phyloP scores from a whole-genome alignment of 2,329 filamentous ascomycete species.

The Cladosporium velox region DNA sequence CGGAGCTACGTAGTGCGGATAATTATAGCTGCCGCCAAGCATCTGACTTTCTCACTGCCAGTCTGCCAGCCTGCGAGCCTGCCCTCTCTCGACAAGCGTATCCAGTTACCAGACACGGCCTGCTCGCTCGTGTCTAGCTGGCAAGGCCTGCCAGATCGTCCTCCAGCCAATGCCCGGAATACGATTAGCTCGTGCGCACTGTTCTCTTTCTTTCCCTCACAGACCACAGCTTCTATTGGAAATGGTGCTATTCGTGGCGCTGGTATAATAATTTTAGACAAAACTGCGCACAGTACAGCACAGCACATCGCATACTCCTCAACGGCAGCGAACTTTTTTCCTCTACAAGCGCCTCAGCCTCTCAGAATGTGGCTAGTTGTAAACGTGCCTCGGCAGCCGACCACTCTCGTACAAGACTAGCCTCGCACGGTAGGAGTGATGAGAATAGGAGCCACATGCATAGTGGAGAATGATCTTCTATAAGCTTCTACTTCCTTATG shows the following conservation, averaged over 20 bases:
- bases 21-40: neutral
- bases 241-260: constrained; percentile 4
- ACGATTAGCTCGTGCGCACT: neutral
- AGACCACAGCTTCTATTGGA: neutral
- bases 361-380: neutral
- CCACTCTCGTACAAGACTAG: neutral
- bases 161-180: neutral
- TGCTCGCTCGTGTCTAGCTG: constrained; percentile 2
- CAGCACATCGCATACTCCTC: neutral
- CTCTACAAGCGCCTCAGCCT: constrained; percentile 6
- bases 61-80: no score
- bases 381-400: constrained; percentile 3
- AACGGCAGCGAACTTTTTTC: neutral
- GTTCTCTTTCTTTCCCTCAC: neutral
- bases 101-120: neutral
- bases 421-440: neutral
- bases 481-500: neutral
- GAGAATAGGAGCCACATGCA: neutral
- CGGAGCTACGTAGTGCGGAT: constrained; percentile 4
- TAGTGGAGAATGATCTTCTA: neutral
- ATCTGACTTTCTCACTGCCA: neutral
- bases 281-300: neutral
- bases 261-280: constrained; percentile 3
- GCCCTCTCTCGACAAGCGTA: neutral
- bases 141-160: neutral